Evolutionary conservation across 148 eudicot species (phyloP), one percentile per base, ranked within the genome.

Genomic region (Camellia granthamiana): DNA sequence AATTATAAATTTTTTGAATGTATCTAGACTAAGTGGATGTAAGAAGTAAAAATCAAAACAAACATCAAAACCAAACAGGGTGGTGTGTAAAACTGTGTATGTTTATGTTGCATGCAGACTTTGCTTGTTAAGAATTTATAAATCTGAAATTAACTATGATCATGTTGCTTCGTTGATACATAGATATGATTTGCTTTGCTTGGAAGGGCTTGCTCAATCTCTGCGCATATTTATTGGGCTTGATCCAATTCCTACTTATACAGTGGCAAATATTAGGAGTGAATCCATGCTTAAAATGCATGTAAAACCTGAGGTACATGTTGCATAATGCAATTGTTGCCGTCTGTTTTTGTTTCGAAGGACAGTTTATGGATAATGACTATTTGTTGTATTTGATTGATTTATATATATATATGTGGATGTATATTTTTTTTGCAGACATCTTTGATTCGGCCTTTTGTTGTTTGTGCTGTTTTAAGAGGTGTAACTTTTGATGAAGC

Each of bases 171-270:
- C 69, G 2, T 72, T 67, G 42, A 59, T 73, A 66, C 52, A 55
- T 84, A 97, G 99, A 89, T 94, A 94, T 88, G 98, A 97, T 88
- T 91, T 97, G 90, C 97, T 97, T 60, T 92, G 98, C 84, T 93
- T 97, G 3, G 99, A 97, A 86, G 99, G 99, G 43, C 87, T 97
- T 81, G 94, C 91, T 6, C 92, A 83, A 82, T 87, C 99, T 49
- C 90, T 97, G 16, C 90, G 94, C 18, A 85, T 97, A 72, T 96
- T 94, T 80, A 82, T 84, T 80, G 97, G 90, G 81, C 75, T 86
- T 47, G 89, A 97, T 83, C 89, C 89, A 6, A 85, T 92, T 81
- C 99, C 99, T 9, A 82, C 71, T 4, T 94, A 92, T 79, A 83
- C 65, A 30, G 76, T 91, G 78, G 84, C 91, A 52, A 74, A 78